A percentile compares a stretch with the other conserved stretches of the same genome.
Evolutionary conservation across 441 rosid genomes (phyloP).

Genomic region (Adansonia rubrostipa): DNA sequence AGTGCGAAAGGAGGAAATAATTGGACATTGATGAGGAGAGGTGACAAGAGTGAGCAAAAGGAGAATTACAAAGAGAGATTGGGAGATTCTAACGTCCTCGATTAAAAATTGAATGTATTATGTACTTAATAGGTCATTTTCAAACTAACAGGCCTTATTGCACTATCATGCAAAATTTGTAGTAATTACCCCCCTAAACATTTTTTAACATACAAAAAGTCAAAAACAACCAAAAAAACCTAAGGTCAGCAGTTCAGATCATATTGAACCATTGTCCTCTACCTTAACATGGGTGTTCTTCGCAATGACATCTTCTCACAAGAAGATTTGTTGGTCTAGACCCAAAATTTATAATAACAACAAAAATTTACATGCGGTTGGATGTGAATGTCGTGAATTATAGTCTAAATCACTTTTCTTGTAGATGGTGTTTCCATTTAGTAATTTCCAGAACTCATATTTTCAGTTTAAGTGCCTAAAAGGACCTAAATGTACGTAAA

Average conservation of each 20-base stretch:
- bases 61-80: background rate
- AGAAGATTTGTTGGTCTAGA: too few relatives aligned
- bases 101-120: background rate
- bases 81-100: background rate
- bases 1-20: background rate
- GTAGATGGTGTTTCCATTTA: too few relatives aligned
- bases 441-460: too few relatives aligned
- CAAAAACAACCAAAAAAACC: background rate
- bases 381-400: too few relatives aligned
- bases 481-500: too few relatives aligned
- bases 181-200: background rate
- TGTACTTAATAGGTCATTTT: background rate
- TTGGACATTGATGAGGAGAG: background rate
- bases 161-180: background rate
- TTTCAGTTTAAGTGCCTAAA: too few relatives aligned
- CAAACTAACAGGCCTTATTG: background rate
- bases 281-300: too few relatives aligned
- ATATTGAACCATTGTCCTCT: too few relatives aligned
- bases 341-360: too few relatives aligned
- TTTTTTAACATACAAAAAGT: constrained; percentile 3
- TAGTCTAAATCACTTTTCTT: too few relatives aligned
- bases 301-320: too few relatives aligned
- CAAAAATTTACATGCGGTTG: too few relatives aligned
- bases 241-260: background rate
- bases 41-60: background rate